Conservation (phyloP, 2,329 filamentous ascomycete genomes). For the Arthroderma uncinatum region DNA sequence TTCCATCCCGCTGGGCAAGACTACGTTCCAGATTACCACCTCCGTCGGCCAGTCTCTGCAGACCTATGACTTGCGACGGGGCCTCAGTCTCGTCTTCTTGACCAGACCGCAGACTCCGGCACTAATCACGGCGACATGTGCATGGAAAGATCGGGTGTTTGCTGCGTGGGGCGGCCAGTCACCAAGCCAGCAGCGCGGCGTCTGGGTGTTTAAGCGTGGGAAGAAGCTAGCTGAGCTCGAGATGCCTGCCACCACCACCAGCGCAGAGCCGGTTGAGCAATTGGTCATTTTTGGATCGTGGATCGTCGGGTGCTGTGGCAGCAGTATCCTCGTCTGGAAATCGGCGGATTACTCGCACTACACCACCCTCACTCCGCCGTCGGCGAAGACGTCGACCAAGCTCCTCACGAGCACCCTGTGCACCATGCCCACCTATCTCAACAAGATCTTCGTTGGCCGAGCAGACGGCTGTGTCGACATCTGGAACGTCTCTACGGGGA, state of each 20-base stretch:
- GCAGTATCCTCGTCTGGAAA: conserved; percentile 82
- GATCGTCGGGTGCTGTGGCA: conserved; percentile 69
- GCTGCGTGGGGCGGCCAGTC: conserved; percentile 71
- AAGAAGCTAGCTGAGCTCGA: conserved; percentile 69
- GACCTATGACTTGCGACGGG: conserved; percentile 86
- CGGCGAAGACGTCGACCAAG: conserved; percentile 47
- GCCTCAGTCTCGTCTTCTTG: conserved; percentile 85
- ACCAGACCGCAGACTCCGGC: conserved; percentile 80
- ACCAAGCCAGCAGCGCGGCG: conserved; percentile 46
- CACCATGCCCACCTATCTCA: conserved; percentile 88
- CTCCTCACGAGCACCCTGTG: conserved; percentile 67
- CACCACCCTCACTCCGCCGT: conserved; percentile 59
- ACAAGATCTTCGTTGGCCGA: conserved; percentile 86
- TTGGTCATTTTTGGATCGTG: conserved; percentile 80
- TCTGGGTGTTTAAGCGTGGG: conserved; percentile 89
- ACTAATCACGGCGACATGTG: conserved; percentile 71
- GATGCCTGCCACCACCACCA: conserved; percentile 42
- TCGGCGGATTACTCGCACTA: conserved; percentile 74
- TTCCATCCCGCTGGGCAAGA: conserved; percentile 77
- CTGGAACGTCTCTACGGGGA: conserved; percentile 90
- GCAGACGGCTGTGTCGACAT: conserved; percentile 86
- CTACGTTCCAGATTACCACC: conserved; percentile 93
- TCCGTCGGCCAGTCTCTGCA: conserved; percentile 83
- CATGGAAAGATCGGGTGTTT: conserved; percentile 78
- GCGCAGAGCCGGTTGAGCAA: conserved; percentile 57